These are phyloP conservation scores for Polytolypa hystricis DNA, from an alignment of 2,329 filamentous ascomycete species.

Conservation along the genomic window DNA sequence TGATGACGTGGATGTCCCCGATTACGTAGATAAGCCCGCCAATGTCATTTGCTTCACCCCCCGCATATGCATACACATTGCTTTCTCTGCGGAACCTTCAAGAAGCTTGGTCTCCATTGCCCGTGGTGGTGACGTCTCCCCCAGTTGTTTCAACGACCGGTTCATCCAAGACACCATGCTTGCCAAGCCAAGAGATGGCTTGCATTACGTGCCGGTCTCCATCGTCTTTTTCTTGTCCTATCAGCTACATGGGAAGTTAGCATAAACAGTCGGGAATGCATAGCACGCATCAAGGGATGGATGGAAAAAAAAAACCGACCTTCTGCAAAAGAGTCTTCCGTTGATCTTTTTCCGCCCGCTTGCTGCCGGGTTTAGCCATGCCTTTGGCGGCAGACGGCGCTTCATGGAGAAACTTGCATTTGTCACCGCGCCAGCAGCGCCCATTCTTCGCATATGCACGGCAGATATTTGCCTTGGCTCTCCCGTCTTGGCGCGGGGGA, in stretches of 20 bases:
- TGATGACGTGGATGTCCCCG: too few relatives aligned
- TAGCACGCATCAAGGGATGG: not conserved
- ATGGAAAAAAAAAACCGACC: conserved; percentile 21
- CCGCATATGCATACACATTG: too few relatives aligned
- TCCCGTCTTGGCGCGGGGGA: conserved; percentile 25
- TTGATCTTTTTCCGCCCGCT: conserved; percentile 17
- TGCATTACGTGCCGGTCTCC: conserved; percentile 31
- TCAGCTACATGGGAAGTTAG: conserved; percentile 19
- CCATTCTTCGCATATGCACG: conserved; percentile 31
- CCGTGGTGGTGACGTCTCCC: not conserved
- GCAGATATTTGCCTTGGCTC: conserved; percentile 21
- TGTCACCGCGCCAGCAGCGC: conserved; percentile 31
- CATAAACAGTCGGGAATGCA: not conserved
- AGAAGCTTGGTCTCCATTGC: too few relatives aligned
- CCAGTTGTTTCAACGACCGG: conserved; percentile 9
- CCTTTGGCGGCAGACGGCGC: conserved; percentile 16
- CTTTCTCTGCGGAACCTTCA: too few relatives aligned
- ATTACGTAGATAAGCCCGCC: too few relatives aligned
- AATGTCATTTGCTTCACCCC: too few relatives aligned
- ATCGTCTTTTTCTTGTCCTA: conserved; percentile 33
- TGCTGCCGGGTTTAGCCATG: not conserved
- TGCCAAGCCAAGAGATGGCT: conserved; percentile 32
- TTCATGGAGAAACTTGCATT: conserved; percentile 35
- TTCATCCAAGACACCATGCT: conserved; percentile 28
- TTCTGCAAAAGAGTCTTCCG: conserved; percentile 34